Conservation (phyloP, 2,329 filamentous ascomycete species). For the Verruconis gallopava region DNA sequence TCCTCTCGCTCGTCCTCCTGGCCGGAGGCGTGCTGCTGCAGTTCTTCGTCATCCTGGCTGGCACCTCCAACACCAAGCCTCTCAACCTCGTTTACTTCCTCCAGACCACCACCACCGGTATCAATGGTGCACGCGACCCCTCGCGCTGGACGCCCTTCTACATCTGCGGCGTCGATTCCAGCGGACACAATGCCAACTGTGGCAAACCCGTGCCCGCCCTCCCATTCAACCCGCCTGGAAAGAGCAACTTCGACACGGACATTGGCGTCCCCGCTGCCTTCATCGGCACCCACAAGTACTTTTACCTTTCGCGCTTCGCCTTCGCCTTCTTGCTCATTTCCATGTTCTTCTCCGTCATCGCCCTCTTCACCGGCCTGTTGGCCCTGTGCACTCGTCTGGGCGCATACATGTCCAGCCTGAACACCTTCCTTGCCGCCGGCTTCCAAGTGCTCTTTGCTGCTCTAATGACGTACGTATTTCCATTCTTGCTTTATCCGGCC, state of each 20-base stretch:
- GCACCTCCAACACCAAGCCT: conserved; percentile 40
- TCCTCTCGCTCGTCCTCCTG: conserved; percentile 47
- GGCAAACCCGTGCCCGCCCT: conserved; percentile 45
- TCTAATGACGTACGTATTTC: conserved; percentile 70
- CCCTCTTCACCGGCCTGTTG: conserved; percentile 55
- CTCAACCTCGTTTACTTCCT: conserved; percentile 77
- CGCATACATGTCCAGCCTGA: conserved; percentile 50
- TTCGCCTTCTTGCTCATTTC: conserved; percentile 84
- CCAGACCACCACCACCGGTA: conserved; percentile 59
- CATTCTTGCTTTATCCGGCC: too few species aligned
- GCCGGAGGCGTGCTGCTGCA: conserved; percentile 50
- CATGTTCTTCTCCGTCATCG: conserved; percentile 60
- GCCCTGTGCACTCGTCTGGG: conserved; percentile 60
- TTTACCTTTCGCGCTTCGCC: conserved; percentile 78
- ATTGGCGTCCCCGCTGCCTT: conserved; percentile 41
- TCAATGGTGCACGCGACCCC: conserved; percentile 47
- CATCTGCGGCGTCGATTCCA: conserved; percentile 51
- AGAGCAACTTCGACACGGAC: conserved; percentile 45
- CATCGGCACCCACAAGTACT: conserved; percentile 51
- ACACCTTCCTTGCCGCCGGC: conserved; percentile 49
- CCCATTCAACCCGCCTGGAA: conserved; percentile 48
- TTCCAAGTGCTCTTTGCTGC: conserved; percentile 54
- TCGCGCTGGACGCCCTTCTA: conserved; percentile 90
- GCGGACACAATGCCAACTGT: conserved; percentile 48
- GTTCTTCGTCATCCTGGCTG: conserved; percentile 53